phyloP scores from a whole-genome alignment of 169 alveolate genomes.

The Cryptosporidium xiaoi region DNA sequence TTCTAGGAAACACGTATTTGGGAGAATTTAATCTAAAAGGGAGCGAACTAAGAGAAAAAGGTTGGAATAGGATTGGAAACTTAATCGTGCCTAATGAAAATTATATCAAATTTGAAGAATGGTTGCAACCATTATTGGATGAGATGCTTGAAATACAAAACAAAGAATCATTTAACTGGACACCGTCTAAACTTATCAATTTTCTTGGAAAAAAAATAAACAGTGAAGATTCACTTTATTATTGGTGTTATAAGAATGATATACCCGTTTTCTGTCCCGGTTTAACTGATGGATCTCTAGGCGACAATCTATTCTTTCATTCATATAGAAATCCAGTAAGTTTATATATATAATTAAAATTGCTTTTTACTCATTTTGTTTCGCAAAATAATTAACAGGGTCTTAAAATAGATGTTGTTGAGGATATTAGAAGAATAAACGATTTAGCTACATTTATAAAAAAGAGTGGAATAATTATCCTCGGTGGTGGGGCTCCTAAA shows the following conservation, averaged over 20 bases:
- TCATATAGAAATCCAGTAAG: constrained; percentile 76
- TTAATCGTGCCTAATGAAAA: constrained; percentile 96
- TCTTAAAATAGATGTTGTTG: constrained; percentile 92
- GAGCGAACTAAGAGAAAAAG: constrained; percentile 90
- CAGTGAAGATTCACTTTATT: constrained; percentile 94
- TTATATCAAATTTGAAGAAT: constrained; percentile 94
- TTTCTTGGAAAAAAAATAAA: constrained; percentile 95
- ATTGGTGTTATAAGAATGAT: constrained; percentile 98
- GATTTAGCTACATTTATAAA: constrained; percentile 92
- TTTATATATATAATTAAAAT: neutral
- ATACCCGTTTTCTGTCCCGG: constrained; percentile 99
- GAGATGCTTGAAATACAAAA: constrained; percentile 91
- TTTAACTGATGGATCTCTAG: constrained; percentile 99
- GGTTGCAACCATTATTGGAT: constrained; percentile 95
- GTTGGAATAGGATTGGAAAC: constrained; percentile 98
- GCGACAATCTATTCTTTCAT: constrained; percentile 92
- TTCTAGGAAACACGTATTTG: constrained; percentile 92
- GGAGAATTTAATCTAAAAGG: constrained; percentile 95
- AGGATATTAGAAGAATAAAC: constrained; percentile 94
- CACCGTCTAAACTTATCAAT: constrained; percentile 91
- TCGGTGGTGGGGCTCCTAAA: constrained; percentile 98
- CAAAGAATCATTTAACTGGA: constrained; percentile 83
- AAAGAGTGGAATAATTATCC: constrained; percentile 95
- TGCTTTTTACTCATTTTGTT: neutral
- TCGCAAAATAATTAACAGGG: constrained; percentile 82